Conservation (phyloP, 768 basidiomycete genomes). For the Pholiota molesta region DNA sequence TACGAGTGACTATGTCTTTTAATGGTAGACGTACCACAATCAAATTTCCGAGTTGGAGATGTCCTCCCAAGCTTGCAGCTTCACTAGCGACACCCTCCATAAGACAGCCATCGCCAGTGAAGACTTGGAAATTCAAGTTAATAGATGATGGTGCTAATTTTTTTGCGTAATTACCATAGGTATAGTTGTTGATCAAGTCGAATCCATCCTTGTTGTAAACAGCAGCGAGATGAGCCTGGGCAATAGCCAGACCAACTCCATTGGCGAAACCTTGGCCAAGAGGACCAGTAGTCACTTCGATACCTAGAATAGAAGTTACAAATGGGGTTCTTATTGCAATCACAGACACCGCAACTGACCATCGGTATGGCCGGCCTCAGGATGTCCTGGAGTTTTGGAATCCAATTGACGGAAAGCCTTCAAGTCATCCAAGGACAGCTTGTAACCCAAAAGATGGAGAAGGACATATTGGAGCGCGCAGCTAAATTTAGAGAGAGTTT, state of each 20-base stretch:
- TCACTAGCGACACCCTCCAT: conserved; percentile 97
- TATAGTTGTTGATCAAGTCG: conserved; percentile 82
- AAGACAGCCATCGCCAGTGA: conserved; percentile 93
- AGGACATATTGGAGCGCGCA: conserved; percentile 94
- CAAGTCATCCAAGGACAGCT: conserved; percentile 89
- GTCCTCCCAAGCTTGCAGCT: conserved; percentile 90
- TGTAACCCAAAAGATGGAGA: conserved; percentile 91
- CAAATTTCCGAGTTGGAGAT: conserved; percentile 91
- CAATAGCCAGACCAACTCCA: conserved; percentile 92
- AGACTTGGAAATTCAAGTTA: conserved; percentile 49
- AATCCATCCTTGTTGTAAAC: conserved; percentile 87
- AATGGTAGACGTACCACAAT: conserved; percentile 66
- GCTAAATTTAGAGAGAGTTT: conserved; percentile 39
- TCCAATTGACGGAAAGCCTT: conserved; percentile 91
- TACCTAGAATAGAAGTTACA: conserved; percentile 39
- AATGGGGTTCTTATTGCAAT: not conserved
- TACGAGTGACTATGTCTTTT: not conserved
- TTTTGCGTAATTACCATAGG: conserved; percentile 64
- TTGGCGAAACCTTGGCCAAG: conserved; percentile 95
- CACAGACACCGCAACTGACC: conserved; percentile 27
- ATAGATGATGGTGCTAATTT: conserved; percentile 10
- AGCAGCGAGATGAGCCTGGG: conserved; percentile 89
- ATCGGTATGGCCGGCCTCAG: conserved; percentile 67
- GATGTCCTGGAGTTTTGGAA: conserved; percentile 93
- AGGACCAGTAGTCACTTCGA: conserved; percentile 95